Conservation (phyloP, 2,329 filamentous ascomycete species). For the Aureobasidium mangrovei region DNA sequence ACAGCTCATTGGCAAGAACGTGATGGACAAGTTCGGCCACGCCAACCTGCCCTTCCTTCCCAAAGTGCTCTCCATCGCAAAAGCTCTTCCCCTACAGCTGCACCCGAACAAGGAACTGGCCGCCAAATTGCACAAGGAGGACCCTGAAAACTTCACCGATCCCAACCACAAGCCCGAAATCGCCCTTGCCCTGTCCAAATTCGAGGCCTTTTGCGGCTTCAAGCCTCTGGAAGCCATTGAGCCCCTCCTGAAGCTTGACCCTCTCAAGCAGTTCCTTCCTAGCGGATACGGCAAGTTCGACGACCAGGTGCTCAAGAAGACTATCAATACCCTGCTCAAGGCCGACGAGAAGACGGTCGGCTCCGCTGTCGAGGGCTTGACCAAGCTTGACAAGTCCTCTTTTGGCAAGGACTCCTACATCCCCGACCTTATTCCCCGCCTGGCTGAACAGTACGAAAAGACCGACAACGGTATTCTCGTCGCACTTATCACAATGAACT, state of each 20-base stretch:
- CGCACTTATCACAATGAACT: slow-evolving; percentile 67
- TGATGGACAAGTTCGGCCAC: slow-evolving; percentile 52
- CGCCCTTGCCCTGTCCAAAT: slow-evolving; percentile 59
- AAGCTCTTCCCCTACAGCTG: slow-evolving; percentile 65
- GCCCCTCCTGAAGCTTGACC: slow-evolving; percentile 47
- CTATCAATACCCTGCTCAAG: slow-evolving; percentile 48
- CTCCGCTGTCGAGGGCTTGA: slow-evolving; percentile 45
- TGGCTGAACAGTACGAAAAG: slow-evolving; percentile 55
- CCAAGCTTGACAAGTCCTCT: slow-evolving; percentile 37
- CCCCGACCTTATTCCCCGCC: slow-evolving; percentile 53
- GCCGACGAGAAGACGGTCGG: slow-evolving; percentile 46
- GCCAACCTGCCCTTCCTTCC: slow-evolving; percentile 62
- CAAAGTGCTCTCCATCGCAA: slow-evolving; percentile 67
- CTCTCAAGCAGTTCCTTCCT: slow-evolving; percentile 47
- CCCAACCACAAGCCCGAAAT: slow-evolving; percentile 76
- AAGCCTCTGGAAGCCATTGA: slow-evolving; percentile 56
- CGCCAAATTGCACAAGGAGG: slow-evolving; percentile 51
- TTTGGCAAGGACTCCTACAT: slow-evolving; percentile 52
- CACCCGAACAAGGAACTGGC: slow-evolving; percentile 64
- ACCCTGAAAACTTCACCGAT: slow-evolving; percentile 60
- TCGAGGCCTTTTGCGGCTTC: slow-evolving; percentile 69
- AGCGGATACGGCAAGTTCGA: slow-evolving; percentile 40
- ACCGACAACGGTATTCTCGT: slow-evolving; percentile 60
- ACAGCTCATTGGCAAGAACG: slow-evolving; percentile 53
- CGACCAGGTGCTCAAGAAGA: slow-evolving; percentile 48